Evolutionary conservation across 176 grass and related monocot species (phyloP), one percentile per base, ranked within the genome.

Genomic region (Aegilops bicornis): DNA sequence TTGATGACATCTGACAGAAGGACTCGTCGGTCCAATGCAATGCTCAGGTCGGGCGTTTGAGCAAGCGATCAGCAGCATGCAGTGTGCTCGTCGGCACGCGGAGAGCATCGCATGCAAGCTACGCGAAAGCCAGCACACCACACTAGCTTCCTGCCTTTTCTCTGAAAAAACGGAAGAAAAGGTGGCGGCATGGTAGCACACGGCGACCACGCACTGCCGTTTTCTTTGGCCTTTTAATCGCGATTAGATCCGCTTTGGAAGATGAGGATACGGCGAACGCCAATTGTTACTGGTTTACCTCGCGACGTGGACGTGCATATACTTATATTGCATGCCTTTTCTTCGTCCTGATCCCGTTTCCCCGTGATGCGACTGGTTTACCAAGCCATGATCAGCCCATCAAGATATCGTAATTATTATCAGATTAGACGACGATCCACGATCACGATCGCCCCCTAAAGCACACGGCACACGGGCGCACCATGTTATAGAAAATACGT

Each of bases 291-390:
- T 42, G 19, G 50, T 80, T 67, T 16, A 23, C 20, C 24, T 22
- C 10, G 67, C 69, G 36, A 85, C 25, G 22, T 19, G 30, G 82
- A 89, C 25, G 42, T 31, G 77, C 82, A 80, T 73, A 58, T 22
- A 22, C 10, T 42, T 10, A 84, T 17, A 64, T 30, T 7, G 19
- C 50, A 54, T 19, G 50, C 50, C 14, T 63, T 83, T 52, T 2
- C 6, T 15, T 16, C 43, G 9, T 81, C 35, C 15, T 8, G 19
- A 89, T 89, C 87, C n/a, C 27, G 23, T 88, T 43, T 9, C 50
- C 29, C 40, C 40, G 11, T 43, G 40, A 43, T 43, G 40, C 40
- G 40, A 43, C 40, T 43, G 3, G 40, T 43, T 43, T 43, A 35
- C 27, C 74, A 54, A 23, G 40, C 67, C 64, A 39, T 17, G 20